Base-by-base conservation (phyloP, 2,329 filamentous ascomycete genomes). In the Setomelanomma holmii region DNA sequence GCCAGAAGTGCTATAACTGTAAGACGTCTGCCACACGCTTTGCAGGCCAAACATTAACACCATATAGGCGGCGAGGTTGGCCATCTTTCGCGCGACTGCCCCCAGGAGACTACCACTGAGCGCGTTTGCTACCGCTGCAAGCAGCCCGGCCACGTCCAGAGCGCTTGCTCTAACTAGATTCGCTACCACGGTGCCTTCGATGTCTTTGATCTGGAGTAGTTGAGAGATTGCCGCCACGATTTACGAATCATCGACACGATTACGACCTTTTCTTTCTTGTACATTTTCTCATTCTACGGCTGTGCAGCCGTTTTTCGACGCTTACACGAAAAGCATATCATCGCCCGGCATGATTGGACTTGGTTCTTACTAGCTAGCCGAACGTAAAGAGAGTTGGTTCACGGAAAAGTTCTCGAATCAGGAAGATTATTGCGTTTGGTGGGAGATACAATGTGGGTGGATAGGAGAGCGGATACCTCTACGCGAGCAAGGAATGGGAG, bases 1-100 rank as follows among this genome's bases (percentile, higher is more conserved):
- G 95, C 72, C 93, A 96, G 84, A 98, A 98, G 85, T 99, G 95
- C 89, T 99, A 98, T 88, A 97, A 97, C 87, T 98, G 95, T 87
- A 74, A 74, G 83, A 74, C 16, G 33, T 34, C 5, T 4, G 33
- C 22, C 12, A 36, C 30, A 54, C 35, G 33, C 22, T 7, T 17
- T 40, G 10, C 12, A n/a, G 48, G 44, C 43, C 58, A 41, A 21
- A 16, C 44, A 40, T 70, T 76, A 61, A 74, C 53, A 10, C 44
- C 47, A 30, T 17, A 36, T 59, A 86, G 84, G 85, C 69, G 86
- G 86, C 68, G 92, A 97, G 82, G 89, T 93, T 67, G 93, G 95
- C 58, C 93, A 98, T 80, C 87, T 97, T 77, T 96, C 90, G 63
- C 90, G 93, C 63, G 95, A 99, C 79, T 99, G 95, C 85, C 89